Percentiles rank a stretch among this genome's conserved stretches.
phyloP scores from a whole-genome alignment of 1,139 yeast species.

The Pichiaceae sp. region DNA sequence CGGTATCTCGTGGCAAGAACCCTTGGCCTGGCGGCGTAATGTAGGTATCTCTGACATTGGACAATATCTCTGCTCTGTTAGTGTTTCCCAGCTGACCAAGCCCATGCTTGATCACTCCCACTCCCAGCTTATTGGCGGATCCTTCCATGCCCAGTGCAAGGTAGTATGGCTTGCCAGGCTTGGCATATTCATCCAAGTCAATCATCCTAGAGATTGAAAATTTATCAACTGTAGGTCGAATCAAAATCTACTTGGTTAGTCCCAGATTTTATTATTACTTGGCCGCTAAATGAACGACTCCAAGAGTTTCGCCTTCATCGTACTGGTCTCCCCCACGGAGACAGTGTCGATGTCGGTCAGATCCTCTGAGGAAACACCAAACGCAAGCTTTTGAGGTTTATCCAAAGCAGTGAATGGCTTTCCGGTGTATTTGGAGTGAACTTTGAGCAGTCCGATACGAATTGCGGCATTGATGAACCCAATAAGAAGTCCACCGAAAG shows the following conservation, averaged over 20 bases:
- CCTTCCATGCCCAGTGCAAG: slow-evolving; percentile 91
- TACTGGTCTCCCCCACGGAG: background rate
- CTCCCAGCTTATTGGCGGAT: slow-evolving; percentile 92
- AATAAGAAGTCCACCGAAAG: slow-evolving; percentile 65
- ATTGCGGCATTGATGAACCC: slow-evolving; percentile 44
- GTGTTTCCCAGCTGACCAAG: slow-evolving; percentile 40
- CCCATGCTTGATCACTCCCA: slow-evolving; percentile 77
- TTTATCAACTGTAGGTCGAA: background rate
- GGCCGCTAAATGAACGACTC: slow-evolving; percentile 1
- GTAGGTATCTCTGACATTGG: slow-evolving; percentile 91
- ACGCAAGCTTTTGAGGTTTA: slow-evolving; percentile 27
- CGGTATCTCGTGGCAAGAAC: slow-evolving; percentile 90
- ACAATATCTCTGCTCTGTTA: slow-evolving; percentile 66
- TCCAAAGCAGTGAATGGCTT: slow-evolving; percentile 50
- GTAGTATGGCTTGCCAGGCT: slow-evolving; percentile 41
- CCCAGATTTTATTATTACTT: too few relatives aligned
- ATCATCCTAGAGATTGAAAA: slow-evolving; percentile 5
- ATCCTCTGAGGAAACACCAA: slow-evolving; percentile 7
- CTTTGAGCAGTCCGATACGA: slow-evolving; percentile 35
- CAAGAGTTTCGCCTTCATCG: background rate
- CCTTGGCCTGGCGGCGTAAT: slow-evolving; percentile 98
- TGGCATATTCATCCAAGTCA: slow-evolving; percentile 15
- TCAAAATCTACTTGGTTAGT: too few relatives aligned
- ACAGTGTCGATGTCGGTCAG: slow-evolving; percentile 5
- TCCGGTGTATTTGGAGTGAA: slow-evolving; percentile 32